Base-by-base conservation (phyloP, 2,329 filamentous ascomycete genomes). In the Talaromyces amestolkiae region DNA sequence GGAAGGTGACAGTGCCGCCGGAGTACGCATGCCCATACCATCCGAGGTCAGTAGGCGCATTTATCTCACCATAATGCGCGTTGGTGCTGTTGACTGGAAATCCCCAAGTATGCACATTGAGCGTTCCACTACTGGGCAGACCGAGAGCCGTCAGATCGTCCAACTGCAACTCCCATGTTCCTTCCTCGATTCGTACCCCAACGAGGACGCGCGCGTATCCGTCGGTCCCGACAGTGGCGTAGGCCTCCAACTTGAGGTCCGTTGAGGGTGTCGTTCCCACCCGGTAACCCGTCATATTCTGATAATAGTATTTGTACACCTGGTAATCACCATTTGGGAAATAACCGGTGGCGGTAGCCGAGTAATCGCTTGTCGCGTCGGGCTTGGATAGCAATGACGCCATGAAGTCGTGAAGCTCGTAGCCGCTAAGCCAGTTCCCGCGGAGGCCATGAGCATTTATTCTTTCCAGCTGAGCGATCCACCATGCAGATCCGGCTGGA, bases 291-390 rank as follows among this genome's bases (percentile, higher is more conserved):
- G 76, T 79, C 80, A 83, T 82, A 51, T 78, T 78, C 3, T 72
- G 68, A 53, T 77, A 73, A 69, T 83, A 84, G 71, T 82, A 83
- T 62, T 80, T 79, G 69, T 84, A 84, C 10, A 83, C 75, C 61
- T 82, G 79, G 71, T 75, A 83, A 27, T 81, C 79, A 1, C 78
- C 77, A 41, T 74, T 78, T 1, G 79, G 73, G 49, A 68, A 77
- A 68, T 82, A 83, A 0, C 74, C 77, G 1, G 70, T 71, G 4
- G 58, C 70, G 10, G 67, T 72, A 13, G 68, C 60, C 41, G 64
- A 69, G 58, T 73, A 73, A n/a, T 66, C 61, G 41, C 63, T 66
- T 1, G 63, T 60, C 11, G 71, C 70, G 17, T 72, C 67, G 2
- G 72, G 66, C 65, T 78, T 80, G 19, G 70, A 72, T 1, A 82